phyloP scores from a whole-genome alignment of 345 rosid genomes.

The Salix suchowensis region DNA sequence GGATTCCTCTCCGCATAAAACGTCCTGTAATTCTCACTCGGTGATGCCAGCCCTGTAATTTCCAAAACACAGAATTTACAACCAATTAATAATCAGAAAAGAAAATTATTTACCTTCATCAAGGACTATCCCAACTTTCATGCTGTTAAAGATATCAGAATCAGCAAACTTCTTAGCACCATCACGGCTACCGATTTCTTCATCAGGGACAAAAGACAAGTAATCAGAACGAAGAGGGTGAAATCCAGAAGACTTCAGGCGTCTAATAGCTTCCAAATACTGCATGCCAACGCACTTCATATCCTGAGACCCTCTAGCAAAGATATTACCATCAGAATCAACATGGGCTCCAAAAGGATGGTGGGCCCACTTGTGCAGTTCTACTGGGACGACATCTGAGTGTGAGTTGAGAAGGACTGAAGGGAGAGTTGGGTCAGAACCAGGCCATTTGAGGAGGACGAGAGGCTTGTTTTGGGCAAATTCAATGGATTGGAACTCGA shows the following conservation, averaged over 20 bases:
- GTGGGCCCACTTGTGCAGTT: slow-evolving; percentile 70
- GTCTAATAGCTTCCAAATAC: slow-evolving; percentile 83
- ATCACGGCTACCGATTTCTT: slow-evolving; percentile 88
- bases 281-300: slow-evolving; percentile 98
- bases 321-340: slow-evolving; percentile 66
- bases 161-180: slow-evolving; percentile 74
- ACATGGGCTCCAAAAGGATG: slow-evolving; percentile 70
- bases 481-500: slow-evolving; percentile 53
- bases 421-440: slow-evolving; percentile 60
- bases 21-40: slow-evolving; percentile 55
- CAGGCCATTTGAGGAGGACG: slow-evolving; percentile 72
- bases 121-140: slow-evolving; percentile 74
- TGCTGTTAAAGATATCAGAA: slow-evolving; percentile 49
- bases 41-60: slow-evolving; percentile 69
- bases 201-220: slow-evolving; percentile 79
- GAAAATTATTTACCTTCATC: slow-evolving; percentile 62
- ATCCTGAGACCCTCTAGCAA: slow-evolving; percentile 92
- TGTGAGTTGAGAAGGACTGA: slow-evolving; percentile 84
- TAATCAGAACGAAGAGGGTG: slow-evolving; percentile 65
- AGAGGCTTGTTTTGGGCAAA: slow-evolving; percentile 63
- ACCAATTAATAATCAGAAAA: not conserved
- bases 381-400: slow-evolving; percentile 91
- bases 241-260: slow-evolving; percentile 55
- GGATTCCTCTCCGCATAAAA: slow-evolving; percentile 81
- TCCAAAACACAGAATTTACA: not conserved